Evolutionary conservation across 2,329 filamentous ascomycete species (phyloP), one percentile per base, ranked within the genome.

Genomic region (Colletotrichum musicola): DNA sequence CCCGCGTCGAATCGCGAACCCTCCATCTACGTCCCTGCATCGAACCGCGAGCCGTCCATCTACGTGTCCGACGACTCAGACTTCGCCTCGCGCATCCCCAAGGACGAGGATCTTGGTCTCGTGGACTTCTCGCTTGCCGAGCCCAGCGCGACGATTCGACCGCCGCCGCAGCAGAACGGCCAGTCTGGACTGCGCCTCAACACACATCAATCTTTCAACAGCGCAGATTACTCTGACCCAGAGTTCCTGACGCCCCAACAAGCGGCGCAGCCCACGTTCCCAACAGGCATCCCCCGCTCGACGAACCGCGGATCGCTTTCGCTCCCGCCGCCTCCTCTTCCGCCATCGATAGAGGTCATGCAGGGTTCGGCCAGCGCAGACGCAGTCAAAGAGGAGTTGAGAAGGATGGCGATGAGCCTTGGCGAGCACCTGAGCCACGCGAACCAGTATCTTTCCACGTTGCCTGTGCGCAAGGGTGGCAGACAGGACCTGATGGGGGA

Each of bases 21-120:
- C 0, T 88, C 86, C 3, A 88, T 90, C 60, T 90, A 90, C 69
- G 80, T 79, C n/a, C 77, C 81, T 4, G 73, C 78, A 6, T 76
- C 78, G 0, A 81, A 79, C 55, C 81, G 87, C 40, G 86, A 89
- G 71, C 86, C 73, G 84, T 88, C 86, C 3, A 88, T 90, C 61
- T 90, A 90, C 72, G 84, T 90, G 10, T 86, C 86, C 1, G 88
- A 90, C 69, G 87, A 89, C 68, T 87, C 85, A 7, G 82, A 86
- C 27, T 85, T 83, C 68, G 81, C 84, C 3, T 65, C 74, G 6
- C 75, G 75, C n/a, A 71, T 81, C 7, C 74, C 72, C 44, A 72
- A 71, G 54, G 69, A 71, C 18, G 73, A 73, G 9, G 71, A 74
- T 18, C 16, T 71, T 14, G 76, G 78, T 12, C 74, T 81, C 42